phyloP scores from a whole-genome alignment of 805 yeast genomes.

The Saccharomycopsis vini region DNA sequence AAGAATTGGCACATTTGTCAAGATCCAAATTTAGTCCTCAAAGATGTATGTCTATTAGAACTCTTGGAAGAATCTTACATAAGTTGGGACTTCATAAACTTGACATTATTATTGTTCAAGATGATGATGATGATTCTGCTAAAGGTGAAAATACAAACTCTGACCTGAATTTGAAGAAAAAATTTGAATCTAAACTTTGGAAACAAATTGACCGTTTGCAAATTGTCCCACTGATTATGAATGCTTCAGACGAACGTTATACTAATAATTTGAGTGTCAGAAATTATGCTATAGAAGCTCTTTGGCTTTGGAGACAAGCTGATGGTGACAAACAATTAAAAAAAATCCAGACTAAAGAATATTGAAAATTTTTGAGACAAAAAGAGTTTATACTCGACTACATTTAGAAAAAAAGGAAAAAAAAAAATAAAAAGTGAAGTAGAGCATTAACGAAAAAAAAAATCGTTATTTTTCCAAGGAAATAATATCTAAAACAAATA shows the following conservation, averaged over 20 bases:
- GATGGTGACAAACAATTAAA: conserved; percentile 3
- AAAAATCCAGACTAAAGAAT: neutral
- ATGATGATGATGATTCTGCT: conserved; percentile 26
- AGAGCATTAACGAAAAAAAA: no score
- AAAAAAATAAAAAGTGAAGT: no score
- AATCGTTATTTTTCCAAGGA: no score
- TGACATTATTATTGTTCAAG: conserved; percentile 43
- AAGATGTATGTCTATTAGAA: conserved; percentile 76
- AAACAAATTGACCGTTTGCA: conserved; percentile 54
- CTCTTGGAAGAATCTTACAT: conserved; percentile 78
- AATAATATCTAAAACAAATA: no score
- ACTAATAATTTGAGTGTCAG: conserved; percentile 65
- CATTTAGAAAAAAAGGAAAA: neutral
- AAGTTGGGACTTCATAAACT: conserved; percentile 60
- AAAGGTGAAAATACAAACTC: conserved; percentile 30
- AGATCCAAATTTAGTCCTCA: conserved; percentile 80
- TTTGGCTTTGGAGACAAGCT: conserved; percentile 74
- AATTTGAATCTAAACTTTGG: conserved; percentile 57
- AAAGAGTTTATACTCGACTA: neutral
- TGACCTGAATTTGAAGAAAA: conserved; percentile 28
- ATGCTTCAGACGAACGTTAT: conserved; percentile 55
- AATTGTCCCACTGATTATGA: conserved; percentile 56
- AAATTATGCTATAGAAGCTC: conserved; percentile 79
- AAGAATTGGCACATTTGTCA: conserved; percentile 70
- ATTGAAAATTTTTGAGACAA: no score